A percentile compares a stretch with the other conserved stretches of the same genome.
phyloP scores from a whole-genome alignment of 768 basidiomycete species.

The Boletus patriciae region DNA sequence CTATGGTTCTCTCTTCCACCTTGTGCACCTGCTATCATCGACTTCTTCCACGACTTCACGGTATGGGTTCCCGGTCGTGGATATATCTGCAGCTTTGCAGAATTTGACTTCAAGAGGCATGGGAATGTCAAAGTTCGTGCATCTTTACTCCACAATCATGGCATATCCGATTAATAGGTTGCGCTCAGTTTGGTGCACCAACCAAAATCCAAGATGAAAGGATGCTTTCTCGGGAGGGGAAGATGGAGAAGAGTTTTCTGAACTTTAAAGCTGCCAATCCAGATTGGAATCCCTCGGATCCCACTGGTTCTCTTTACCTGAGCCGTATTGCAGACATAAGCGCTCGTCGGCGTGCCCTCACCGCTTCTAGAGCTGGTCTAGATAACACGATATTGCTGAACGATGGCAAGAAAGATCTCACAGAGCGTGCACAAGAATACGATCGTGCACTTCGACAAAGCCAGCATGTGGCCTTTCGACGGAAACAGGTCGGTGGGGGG shows the following conservation, averaged over 20 bases:
- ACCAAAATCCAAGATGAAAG: slow-evolving; percentile 63
- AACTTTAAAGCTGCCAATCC: slow-evolving; percentile 97
- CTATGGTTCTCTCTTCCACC: slow-evolving; percentile 89
- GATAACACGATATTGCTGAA: slow-evolving; percentile 33
- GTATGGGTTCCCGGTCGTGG: slow-evolving; percentile 96
- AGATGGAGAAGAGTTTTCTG: slow-evolving; percentile 98
- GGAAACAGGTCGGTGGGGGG: slow-evolving; percentile 37
- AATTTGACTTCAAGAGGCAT: slow-evolving; percentile 95
- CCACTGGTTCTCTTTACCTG: slow-evolving; percentile 87
- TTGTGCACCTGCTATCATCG: slow-evolving; percentile 88
- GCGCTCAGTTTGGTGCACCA: slow-evolving; percentile 79
- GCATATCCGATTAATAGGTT: not conserved
- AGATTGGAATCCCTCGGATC: slow-evolving; percentile 92
- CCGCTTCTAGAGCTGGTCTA: slow-evolving; percentile 26
- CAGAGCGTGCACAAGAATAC: slow-evolving; percentile 67
- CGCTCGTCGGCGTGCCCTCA: slow-evolving; percentile 40
- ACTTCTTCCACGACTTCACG: slow-evolving; percentile 98
- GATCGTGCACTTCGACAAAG: slow-evolving; percentile 74
- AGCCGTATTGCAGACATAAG: slow-evolving; percentile 76
- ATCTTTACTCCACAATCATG: not conserved
- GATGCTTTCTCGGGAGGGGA: slow-evolving; percentile 86
- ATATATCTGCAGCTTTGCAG: slow-evolving; percentile 97
- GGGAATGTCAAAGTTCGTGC: slow-evolving; percentile 80
- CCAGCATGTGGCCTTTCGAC: slow-evolving; percentile 49
- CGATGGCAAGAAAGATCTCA: slow-evolving; percentile 38